Conservation (phyloP, 345 rosid genomes). For the Hibiscus mutabilis region DNA sequence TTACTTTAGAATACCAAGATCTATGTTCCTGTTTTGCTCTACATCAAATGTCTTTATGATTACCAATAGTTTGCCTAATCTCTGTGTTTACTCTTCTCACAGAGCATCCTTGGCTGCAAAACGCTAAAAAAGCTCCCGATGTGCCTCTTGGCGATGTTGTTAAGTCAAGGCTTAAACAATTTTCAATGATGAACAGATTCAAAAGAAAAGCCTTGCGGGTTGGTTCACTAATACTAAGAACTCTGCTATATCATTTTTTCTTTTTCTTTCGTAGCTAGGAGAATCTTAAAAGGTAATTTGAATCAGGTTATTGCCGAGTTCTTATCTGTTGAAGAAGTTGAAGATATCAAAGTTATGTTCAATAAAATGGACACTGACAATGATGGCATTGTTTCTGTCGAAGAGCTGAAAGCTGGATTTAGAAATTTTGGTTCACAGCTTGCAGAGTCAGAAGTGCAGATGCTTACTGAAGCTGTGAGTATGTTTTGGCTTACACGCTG, state of each 20-base stretch:
- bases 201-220: slow-evolving; percentile 99
- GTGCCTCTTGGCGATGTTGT: slow-evolving; percentile 98
- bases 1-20: not conserved
- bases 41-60: not conserved
- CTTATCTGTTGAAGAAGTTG: slow-evolving; percentile 84
- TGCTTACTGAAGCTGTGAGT: slow-evolving; percentile 96
- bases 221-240: slow-evolving; percentile 23
- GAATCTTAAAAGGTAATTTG: slow-evolving; percentile 5
- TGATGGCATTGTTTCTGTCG: slow-evolving; percentile 81
- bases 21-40: not conserved
- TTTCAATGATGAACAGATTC: slow-evolving; percentile 99
- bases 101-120: slow-evolving; percentile 99
- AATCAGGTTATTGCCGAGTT: slow-evolving; percentile 91
- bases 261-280: not conserved
- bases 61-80: slow-evolving; percentile 11
- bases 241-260: not conserved
- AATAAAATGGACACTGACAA: slow-evolving; percentile 86
- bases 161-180: slow-evolving; percentile 91
- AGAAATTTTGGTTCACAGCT: slow-evolving; percentile 70
- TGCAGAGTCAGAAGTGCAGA: slow-evolving; percentile 89
- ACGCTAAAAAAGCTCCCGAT: slow-evolving; percentile 96
- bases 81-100: slow-evolving; percentile 13
- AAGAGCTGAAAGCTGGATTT: slow-evolving; percentile 90
- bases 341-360: slow-evolving; percentile 89
- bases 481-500: slow-evolving; percentile 7